Evolutionary conservation across 257 asterid species (phyloP).

Genomic region (Petunia axillaris): DNA sequence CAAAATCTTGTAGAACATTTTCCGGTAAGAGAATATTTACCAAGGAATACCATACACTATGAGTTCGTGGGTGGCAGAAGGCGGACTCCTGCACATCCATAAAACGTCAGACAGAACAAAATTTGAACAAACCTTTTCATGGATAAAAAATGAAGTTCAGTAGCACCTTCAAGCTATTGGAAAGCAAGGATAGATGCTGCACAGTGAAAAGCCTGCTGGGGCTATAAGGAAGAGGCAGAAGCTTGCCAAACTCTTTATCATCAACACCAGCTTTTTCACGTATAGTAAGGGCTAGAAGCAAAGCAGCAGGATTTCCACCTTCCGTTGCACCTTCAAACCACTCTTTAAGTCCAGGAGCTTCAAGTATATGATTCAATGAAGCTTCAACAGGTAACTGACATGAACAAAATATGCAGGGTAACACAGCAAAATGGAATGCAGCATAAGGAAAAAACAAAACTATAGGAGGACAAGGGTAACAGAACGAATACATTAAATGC

Average conservation of each 20-base stretch:
- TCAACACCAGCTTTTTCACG: conserved; percentile 62
- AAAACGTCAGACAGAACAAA: conserved; percentile 30
- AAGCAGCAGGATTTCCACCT: conserved; percentile 90
- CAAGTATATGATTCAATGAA: conserved; percentile 63
- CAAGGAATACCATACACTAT: conserved; percentile 82
- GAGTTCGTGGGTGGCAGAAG: conserved; percentile 92
- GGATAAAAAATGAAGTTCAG: conserved; percentile 29
- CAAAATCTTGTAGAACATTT: conserved; percentile 51
- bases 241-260: conserved; percentile 54
- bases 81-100: conserved; percentile 75
- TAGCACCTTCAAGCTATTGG: conserved; percentile 84
- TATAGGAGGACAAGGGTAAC: conserved; percentile 7
- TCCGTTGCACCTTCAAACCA: conserved; percentile 81
- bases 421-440: neutral
- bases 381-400: conserved; percentile 75
- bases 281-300: conserved; percentile 76
- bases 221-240: conserved; percentile 78
- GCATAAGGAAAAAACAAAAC: conserved; percentile 12
- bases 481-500: neutral
- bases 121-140: conserved; percentile 19
- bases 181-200: conserved; percentile 58
- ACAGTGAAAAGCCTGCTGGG: conserved; percentile 61
- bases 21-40: conserved; percentile 72
- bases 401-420: conserved; percentile 21
- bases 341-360: conserved; percentile 81